phyloP scores from a whole-genome alignment of 2,329 filamentous ascomycete species.

The Xylariaceae sp. region DNA sequence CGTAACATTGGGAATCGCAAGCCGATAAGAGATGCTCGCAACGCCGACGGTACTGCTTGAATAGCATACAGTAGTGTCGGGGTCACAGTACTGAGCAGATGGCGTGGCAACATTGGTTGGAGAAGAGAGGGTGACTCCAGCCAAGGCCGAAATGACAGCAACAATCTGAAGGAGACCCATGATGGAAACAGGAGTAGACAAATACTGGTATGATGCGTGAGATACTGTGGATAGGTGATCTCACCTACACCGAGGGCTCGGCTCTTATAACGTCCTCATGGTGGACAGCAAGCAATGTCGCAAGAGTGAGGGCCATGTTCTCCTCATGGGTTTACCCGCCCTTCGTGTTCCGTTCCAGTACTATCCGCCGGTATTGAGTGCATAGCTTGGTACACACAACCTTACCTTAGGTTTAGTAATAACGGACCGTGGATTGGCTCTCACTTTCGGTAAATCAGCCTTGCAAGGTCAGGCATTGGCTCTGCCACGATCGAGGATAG shows the following conservation, averaged over 20 bases:
- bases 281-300: too few relatives aligned
- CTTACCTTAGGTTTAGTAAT: too few relatives aligned
- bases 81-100: constrained; percentile 17
- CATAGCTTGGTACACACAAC: too few relatives aligned
- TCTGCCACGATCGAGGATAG: constrained; percentile 16
- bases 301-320: too few relatives aligned
- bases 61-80: constrained; percentile 17
- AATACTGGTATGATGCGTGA: neutral
- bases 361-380: too few relatives aligned
- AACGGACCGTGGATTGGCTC: neutral
- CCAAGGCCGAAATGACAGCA: constrained; percentile 9
- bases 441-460: constrained; percentile 21
- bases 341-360: too few relatives aligned
- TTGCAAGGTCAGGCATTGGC: constrained; percentile 16
- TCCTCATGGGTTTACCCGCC: too few relatives aligned
- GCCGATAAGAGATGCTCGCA: constrained; percentile 29
- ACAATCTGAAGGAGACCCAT: constrained; percentile 15
- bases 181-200: constrained; percentile 2
- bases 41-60: constrained; percentile 20
- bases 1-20: constrained; percentile 36
- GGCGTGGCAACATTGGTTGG: constrained; percentile 5
- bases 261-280: too few relatives aligned
- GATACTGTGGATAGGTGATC: neutral
- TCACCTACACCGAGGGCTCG: neutral
- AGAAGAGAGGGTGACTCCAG: constrained; percentile 5